phyloP scores from a whole-genome alignment of 306 rosid genomes.

The Aeschynomene evenia region DNA sequence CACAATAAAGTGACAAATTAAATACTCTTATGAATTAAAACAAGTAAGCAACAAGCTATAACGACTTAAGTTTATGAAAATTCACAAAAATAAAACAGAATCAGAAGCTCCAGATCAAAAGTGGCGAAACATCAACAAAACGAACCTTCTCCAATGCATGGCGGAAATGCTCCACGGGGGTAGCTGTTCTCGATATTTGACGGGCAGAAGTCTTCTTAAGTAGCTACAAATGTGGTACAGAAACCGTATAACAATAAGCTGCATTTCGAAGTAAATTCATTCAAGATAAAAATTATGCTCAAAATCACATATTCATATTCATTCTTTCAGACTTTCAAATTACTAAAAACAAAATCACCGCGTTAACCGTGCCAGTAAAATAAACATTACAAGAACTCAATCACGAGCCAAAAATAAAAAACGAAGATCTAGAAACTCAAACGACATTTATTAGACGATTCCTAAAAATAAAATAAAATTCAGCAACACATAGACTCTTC shows the following conservation, averaged over 20 bases:
- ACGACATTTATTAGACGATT: neutral
- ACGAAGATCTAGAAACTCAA: conserved; percentile 7
- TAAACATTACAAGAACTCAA: neutral
- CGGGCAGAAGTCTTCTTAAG: conserved; percentile 80
- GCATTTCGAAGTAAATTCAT: conserved; percentile 57
- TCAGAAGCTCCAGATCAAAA: neutral
- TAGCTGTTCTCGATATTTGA: conserved; percentile 78
- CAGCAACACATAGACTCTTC: neutral
- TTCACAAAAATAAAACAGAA: neutral
- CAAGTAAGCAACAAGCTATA: neutral
- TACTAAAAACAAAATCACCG: neutral
- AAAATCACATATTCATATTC: conserved; percentile 6
- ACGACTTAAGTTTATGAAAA: neutral
- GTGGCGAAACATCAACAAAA: neutral
- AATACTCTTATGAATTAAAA: neutral
- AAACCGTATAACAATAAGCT: conserved; percentile 66
- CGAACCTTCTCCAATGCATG: conserved; percentile 76
- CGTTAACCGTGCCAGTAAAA: neutral
- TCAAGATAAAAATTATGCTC: conserved; percentile 35
- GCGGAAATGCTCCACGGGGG: conserved; percentile 86
- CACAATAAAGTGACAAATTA: neutral
- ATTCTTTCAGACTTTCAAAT: conserved; percentile 21
- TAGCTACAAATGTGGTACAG: conserved; percentile 72
- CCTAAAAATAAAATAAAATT: neutral
- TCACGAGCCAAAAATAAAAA: neutral